Evolutionary conservation across 1,284 basidiomycete species (phyloP).

Genomic region (Apiotrichum laibachii): DNA sequence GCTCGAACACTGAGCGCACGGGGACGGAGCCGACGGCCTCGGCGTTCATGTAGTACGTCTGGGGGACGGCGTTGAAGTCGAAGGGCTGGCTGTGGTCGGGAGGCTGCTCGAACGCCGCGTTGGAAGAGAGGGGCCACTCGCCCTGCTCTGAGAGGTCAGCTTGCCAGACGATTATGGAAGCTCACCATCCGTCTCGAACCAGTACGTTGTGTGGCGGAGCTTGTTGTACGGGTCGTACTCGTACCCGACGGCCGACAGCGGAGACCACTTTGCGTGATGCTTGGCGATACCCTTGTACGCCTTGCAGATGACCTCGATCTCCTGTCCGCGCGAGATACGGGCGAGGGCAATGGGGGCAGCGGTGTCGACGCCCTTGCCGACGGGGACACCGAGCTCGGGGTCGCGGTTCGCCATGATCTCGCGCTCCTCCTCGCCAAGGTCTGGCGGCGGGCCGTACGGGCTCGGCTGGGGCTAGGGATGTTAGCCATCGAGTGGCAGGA

Average conservation of each 20-base stretch:
- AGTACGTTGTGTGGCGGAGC: constrained; percentile 90
- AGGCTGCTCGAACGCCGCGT: constrained; percentile 76
- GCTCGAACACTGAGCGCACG: constrained; percentile 79
- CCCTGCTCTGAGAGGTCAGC: constrained; percentile 52
- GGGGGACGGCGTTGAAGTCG: constrained; percentile 80
- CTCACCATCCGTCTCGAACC: constrained; percentile 76
- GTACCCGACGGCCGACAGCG: constrained; percentile 89
- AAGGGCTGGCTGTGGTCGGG: constrained; percentile 75
- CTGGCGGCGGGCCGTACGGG: constrained; percentile 41
- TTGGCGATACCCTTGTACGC: constrained; percentile 98
- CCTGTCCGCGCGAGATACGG: constrained; percentile 92
- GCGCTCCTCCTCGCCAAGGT: constrained; percentile 40
- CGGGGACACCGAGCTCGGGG: constrained; percentile 76
- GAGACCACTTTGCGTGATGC: constrained; percentile 99
- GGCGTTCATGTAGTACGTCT: constrained; percentile 85
- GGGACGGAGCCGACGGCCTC: constrained; percentile 86
- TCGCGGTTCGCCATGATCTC: constrained; percentile 59
- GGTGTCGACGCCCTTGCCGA: constrained; percentile 72
- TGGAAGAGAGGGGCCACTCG: constrained; percentile 81
- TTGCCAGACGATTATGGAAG: background rate
- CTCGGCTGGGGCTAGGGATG: constrained; percentile 21
- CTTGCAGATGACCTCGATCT: constrained; percentile 79
- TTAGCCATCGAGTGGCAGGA: too few relatives aligned
- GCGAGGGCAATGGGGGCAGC: constrained; percentile 75
- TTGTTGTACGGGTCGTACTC: constrained; percentile 99